Evolutionary conservation across 2,329 filamentous ascomycete genomes (phyloP).

Genomic region (Colletotrichum tropicale): DNA sequence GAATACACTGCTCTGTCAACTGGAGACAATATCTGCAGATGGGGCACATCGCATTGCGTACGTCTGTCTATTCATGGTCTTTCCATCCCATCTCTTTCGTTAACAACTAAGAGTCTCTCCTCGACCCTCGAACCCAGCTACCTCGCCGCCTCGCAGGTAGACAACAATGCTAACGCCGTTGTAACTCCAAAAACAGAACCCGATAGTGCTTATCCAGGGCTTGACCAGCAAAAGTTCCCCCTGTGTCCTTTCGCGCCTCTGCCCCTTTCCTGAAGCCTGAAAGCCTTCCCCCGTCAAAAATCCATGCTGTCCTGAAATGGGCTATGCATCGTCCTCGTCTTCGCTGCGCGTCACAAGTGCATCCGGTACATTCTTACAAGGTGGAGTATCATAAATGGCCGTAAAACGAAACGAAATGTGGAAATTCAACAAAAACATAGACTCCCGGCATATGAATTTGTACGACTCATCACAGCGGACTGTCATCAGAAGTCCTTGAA

Average conservation of each 20-base stretch:
- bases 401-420: not conserved
- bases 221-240: conserved; percentile 5
- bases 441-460: not conserved
- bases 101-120: not conserved
- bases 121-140: not conserved
- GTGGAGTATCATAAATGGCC: conserved; percentile 11
- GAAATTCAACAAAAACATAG: not conserved
- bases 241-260: not conserved
- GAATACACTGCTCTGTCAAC: not conserved
- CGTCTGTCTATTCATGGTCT: not conserved
- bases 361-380: conserved; percentile 1
- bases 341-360: not conserved
- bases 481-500: conserved; percentile 71
- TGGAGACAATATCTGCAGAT: not conserved
- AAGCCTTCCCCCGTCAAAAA: not conserved
- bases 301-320: not conserved
- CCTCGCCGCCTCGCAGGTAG: not conserved
- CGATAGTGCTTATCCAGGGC: not conserved
- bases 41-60: not conserved
- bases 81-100: not conserved
- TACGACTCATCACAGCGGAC: not conserved
- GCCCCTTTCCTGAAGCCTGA: not conserved
- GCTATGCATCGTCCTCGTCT: not conserved
- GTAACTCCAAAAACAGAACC: not conserved
- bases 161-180: not conserved